Conservation (phyloP, 768 basidiomycete genomes). For the Tylopilus intermedius region DNA sequence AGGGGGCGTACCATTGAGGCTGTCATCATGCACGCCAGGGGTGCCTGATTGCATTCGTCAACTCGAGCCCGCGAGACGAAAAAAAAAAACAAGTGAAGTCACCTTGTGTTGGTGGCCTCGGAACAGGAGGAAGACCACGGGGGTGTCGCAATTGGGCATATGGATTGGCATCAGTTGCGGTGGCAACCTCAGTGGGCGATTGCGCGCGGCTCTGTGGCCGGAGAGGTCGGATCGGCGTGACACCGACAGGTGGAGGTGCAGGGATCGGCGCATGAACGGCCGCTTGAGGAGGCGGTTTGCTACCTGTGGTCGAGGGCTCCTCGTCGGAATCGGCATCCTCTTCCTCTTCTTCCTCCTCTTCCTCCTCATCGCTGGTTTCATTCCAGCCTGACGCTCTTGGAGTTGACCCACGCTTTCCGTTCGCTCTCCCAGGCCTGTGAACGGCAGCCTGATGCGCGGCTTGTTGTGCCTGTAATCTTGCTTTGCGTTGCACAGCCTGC, state of each 20-base stretch:
- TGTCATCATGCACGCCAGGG: constrained; percentile 44
- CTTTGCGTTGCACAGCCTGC: constrained; percentile 79
- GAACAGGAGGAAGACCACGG: constrained; percentile 63
- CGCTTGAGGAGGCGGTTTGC: constrained; percentile 31
- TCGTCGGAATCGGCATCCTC: constrained; percentile 61
- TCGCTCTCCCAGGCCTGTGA: constrained; percentile 64
- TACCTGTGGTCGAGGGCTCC: constrained; percentile 32
- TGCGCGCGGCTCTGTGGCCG: constrained; percentile 29
- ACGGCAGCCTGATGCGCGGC: constrained; percentile 75
- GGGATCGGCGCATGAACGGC: constrained; percentile 17
- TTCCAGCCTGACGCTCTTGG: constrained; percentile 44
- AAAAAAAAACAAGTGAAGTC: constrained; percentile 18
- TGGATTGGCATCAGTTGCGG: constrained; percentile 31
- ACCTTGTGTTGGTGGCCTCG: constrained; percentile 44
- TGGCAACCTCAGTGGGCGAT: constrained; percentile 27
- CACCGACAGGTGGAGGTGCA: constrained; percentile 15
- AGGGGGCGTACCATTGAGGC: constrained; percentile 30
- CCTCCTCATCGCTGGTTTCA: constrained; percentile 76
- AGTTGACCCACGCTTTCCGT: constrained; percentile 38
- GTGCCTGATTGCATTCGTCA: constrained; percentile 13
- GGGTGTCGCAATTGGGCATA: constrained; percentile 52
- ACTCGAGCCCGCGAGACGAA: neutral
- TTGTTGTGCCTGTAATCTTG: constrained; percentile 78
- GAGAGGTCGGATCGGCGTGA: constrained; percentile 24
- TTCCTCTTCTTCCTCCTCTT: constrained; percentile 72